A percentile compares a stretch with the other conserved stretches of the same genome.
Evolutionary conservation across 1,284 basidiomycete genomes (phyloP).

Genomic region (Apiotrichum gracile): DNA sequence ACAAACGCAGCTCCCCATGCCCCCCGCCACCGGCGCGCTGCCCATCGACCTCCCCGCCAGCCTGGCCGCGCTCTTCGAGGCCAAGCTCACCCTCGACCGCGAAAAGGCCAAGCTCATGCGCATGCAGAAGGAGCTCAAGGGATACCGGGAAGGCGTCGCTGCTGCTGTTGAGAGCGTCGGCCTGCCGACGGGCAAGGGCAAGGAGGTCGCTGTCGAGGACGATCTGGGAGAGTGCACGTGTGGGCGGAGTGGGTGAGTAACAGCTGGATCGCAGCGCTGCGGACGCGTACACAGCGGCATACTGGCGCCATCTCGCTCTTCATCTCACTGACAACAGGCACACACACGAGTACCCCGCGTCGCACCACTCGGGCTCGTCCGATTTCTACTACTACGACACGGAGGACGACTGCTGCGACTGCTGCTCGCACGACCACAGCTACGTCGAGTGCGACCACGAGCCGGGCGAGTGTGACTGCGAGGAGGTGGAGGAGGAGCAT

Average conservation of each 20-base stretch:
- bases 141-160: constrained; percentile 34
- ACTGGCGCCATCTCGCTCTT: too few relatives aligned
- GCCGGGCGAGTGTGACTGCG: constrained; percentile 11
- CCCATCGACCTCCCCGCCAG: constrained; percentile 41
- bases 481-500: constrained; percentile 8
- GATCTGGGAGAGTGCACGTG: constrained; percentile 38
- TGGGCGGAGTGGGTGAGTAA: constrained; percentile 27
- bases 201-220: constrained; percentile 26
- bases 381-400: constrained; percentile 32
- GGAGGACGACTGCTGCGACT: constrained; percentile 28
- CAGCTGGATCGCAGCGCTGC: neutral
- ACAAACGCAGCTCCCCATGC: too few relatives aligned
- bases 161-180: constrained; percentile 12
- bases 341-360: constrained; percentile 19
- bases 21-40: constrained; percentile 6
- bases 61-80: constrained; percentile 45
- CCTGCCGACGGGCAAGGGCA: constrained; percentile 18
- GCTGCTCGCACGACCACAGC: constrained; percentile 23
- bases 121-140: constrained; percentile 46
- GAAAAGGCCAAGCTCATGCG: constrained; percentile 45
- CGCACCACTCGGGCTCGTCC: constrained; percentile 26
- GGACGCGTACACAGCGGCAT: too few relatives aligned
- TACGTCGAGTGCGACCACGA: constrained; percentile 20
- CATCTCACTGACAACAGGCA: constrained; percentile 11
- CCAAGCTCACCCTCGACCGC: constrained; percentile 44